Evolutionary conservation across 257 asterid genomes (phyloP).

Genomic region (Lavandula angustifolia): DNA sequence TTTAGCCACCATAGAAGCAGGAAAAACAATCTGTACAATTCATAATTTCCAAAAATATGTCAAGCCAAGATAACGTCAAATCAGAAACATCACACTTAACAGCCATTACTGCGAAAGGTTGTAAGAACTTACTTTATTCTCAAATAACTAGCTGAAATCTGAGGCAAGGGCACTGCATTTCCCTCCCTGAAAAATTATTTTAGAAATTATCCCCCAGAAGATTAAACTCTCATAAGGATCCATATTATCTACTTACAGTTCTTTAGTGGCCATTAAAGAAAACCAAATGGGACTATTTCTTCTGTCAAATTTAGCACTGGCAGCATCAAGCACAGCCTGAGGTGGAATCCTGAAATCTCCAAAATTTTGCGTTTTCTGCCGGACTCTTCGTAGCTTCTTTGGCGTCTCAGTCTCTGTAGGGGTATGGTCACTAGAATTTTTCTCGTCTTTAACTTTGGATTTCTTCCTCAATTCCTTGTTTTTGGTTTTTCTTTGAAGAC

Average conservation of each 20-base stretch:
- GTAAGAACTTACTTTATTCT: conserved; percentile 82
- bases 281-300: conserved; percentile 77
- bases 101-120: conserved; percentile 18
- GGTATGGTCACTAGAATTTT: conserved; percentile 36
- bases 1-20: not conserved
- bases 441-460: conserved; percentile 48
- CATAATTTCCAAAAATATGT: not conserved
- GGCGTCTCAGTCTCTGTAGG: conserved; percentile 59
- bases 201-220: conserved; percentile 31
- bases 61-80: not conserved
- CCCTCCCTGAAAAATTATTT: conserved; percentile 59
- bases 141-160: conserved; percentile 83
- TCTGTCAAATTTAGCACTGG: conserved; percentile 48
- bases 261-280: conserved; percentile 72
- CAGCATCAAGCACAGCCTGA: conserved; percentile 62
- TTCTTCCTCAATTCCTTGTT: conserved; percentile 53
- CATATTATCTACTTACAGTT: conserved; percentile 56
- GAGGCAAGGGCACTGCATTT: conserved; percentile 72
- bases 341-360: conserved; percentile 60
- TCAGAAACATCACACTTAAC: conserved; percentile 11
- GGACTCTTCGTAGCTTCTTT: conserved; percentile 50
- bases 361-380: conserved; percentile 48
- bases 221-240: conserved; percentile 11
- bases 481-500: conserved; percentile 46
- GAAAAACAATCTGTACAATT: not conserved